Percentiles rank a stretch among this genome's conserved stretches.
These are phyloP conservation scores for Microbotryum intermedium DNA, from an alignment of 1,284 basidiomycete genomes.

Conservation along the genomic window DNA sequence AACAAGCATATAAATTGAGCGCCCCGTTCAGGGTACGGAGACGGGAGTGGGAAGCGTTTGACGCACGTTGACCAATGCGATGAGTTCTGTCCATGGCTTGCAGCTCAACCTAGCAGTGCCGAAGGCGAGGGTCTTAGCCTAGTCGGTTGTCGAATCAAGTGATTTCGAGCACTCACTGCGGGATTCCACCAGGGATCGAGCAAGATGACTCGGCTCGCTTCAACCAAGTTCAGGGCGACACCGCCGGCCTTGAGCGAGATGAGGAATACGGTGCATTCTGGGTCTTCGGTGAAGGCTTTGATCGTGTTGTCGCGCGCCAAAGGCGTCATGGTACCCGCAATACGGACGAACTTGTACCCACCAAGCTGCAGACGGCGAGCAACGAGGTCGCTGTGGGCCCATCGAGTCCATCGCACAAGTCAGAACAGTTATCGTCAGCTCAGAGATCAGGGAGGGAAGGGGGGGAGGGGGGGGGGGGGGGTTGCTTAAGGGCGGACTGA, in stretches of 20 bases:
- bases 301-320: constrained; percentile 83
- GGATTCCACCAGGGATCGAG: constrained; percentile 49
- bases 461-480: too few species aligned
- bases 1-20: not conserved
- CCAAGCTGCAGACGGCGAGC: constrained; percentile 85
- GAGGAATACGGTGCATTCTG: constrained; percentile 91
- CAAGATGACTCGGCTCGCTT: constrained; percentile 59
- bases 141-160: not conserved
- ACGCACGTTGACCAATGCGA: constrained; percentile 30
- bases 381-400: constrained; percentile 58
- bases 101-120: constrained; percentile 33
- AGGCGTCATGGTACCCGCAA: constrained; percentile 95
- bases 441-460: constrained; percentile 9
- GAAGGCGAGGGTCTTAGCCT: constrained; percentile 32
- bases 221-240: constrained; percentile 66
- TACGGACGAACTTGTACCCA: constrained; percentile 76
- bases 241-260: constrained; percentile 92
- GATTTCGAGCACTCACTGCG: constrained; percentile 60
- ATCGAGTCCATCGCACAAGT: constrained; percentile 36
- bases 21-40: not conserved
- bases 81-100: constrained; percentile 91
- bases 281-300: constrained; percentile 38
- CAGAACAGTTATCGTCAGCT: constrained; percentile 24
- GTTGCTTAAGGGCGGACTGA: constrained; percentile 39
- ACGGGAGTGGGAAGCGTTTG: not conserved